These are phyloP conservation scores for Calonectria hawksworthii DNA, from an alignment of 2,329 filamentous ascomycete genomes.

Conservation along the genomic window DNA sequence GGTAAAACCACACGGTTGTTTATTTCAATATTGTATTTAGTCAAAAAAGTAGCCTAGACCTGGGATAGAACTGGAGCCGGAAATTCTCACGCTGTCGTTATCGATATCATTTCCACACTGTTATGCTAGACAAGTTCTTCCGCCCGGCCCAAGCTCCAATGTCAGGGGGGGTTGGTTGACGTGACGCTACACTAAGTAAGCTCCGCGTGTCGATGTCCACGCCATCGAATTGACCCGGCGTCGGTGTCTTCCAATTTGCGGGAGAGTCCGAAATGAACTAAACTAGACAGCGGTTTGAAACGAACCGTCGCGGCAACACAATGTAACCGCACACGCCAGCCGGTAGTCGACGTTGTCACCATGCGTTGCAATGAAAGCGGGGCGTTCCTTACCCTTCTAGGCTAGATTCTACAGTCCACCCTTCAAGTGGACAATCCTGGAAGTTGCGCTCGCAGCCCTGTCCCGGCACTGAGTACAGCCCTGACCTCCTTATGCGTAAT, in stretches of 20 bases:
- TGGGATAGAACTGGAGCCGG: background rate
- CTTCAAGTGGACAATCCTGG: background rate
- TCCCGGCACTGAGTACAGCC: background rate
- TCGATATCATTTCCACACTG: background rate
- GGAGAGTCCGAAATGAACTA: background rate
- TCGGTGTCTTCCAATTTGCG: background rate
- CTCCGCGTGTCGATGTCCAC: background rate
- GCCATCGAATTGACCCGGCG: background rate
- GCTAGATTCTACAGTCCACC: background rate
- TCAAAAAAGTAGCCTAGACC: background rate
- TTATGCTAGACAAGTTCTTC: background rate
- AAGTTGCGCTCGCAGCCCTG: background rate
- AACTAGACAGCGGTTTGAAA: background rate
- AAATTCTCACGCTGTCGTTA: background rate
- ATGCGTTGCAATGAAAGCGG: background rate
- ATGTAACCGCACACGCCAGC: conserved; percentile 1
- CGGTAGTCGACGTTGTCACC: background rate
- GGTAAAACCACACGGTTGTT: background rate
- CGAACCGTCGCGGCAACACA: background rate
- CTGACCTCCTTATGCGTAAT: background rate
- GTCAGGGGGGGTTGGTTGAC: background rate
- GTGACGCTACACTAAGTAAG: background rate
- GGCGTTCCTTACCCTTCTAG: background rate
- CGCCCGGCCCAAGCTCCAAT: background rate
- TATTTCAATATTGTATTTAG: background rate